Evolutionary conservation across 768 basidiomycete species (phyloP).

Genomic region (Chalciporus piperatus): DNA sequence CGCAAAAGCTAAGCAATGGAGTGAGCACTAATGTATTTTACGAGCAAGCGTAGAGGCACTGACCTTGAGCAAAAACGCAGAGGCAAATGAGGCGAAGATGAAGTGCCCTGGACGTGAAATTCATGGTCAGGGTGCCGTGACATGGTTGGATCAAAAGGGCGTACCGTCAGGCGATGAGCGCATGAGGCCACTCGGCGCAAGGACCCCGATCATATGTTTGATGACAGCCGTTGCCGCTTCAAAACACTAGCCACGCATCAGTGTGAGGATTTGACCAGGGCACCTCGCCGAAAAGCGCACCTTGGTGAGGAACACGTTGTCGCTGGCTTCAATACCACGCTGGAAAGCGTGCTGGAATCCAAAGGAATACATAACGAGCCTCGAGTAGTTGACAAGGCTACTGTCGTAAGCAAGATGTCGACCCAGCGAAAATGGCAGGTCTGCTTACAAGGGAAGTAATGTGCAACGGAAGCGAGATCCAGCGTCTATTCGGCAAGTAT

Average conservation of each 20-base stretch:
- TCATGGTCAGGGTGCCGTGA: background rate
- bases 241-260: conserved; percentile 49
- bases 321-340: conserved; percentile 59
- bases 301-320: conserved; percentile 66
- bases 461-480: conserved; percentile 59
- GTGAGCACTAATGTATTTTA: background rate
- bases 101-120: conserved; percentile 54
- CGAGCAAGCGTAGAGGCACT: conserved; percentile 3
- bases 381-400: conserved; percentile 73
- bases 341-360: conserved; percentile 82
- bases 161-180: conserved; percentile 75
- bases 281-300: conserved; percentile 20
- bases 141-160: conserved; percentile 5
- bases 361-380: conserved; percentile 84
- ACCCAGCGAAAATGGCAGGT: background rate
- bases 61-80: conserved; percentile 80
- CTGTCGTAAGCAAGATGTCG: conserved; percentile 6
- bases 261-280: background rate
- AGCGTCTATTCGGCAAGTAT: conserved; percentile 41
- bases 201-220: conserved; percentile 57
- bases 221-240: conserved; percentile 69
- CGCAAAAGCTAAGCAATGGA: conserved; percentile 52
- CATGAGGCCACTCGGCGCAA: conserved; percentile 74
- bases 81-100: conserved; percentile 77
- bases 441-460: conserved; percentile 71